Base-by-base conservation (phyloP, 495 filamentous ascomycete species). In the Penicillium tannophilum region DNA sequence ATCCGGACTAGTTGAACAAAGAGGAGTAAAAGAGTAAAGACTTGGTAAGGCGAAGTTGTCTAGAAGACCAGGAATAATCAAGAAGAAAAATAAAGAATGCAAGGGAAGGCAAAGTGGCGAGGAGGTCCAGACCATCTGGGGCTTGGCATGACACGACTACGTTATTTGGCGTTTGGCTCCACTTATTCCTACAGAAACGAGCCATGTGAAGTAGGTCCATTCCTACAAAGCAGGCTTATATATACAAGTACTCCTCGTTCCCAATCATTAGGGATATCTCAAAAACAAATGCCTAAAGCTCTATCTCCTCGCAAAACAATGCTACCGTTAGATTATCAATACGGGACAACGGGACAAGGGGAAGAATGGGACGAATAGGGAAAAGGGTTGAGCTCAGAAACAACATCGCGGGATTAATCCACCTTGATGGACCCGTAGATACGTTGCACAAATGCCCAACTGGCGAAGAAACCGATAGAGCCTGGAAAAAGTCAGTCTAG, bases 371-470 rank as follows among this genome's bases (percentile, higher is more conserved):
- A 47, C 35, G 26, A 45, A 55, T 14, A 45, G 41, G 41, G 7
- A 33, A 12, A 28, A 23, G 35, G 4, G 16, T 20, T 6, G 35
- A 30, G 4, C 5, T 28, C 17, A 28, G 19, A 7, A 2, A 11
- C 35, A n/a, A 20, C 6, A 7, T 4, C 28, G 4, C 28, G 6
- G 35, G n/a, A 47, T 33, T 81, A 96, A 61, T 98, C 94, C 56
- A 98, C 89, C 78, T 98, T 98, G 77, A 98, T 96, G 16, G 92
- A 96, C 17, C 86, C 78, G 71, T 98, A 98, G 46, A 98, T 98
- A 72, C 89, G 91, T 58, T 90, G 84, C 52, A 96, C 88, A 67
- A 98, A 98, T 62, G 88, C 79, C 92, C 92, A 97, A 69, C 89
- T 91, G 14, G 93, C 85, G 62, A 97, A 93, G 82, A 93, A 97